phyloP scores from a whole-genome alignment of 1,139 yeast genomes.

The Candida smagusa region DNA sequence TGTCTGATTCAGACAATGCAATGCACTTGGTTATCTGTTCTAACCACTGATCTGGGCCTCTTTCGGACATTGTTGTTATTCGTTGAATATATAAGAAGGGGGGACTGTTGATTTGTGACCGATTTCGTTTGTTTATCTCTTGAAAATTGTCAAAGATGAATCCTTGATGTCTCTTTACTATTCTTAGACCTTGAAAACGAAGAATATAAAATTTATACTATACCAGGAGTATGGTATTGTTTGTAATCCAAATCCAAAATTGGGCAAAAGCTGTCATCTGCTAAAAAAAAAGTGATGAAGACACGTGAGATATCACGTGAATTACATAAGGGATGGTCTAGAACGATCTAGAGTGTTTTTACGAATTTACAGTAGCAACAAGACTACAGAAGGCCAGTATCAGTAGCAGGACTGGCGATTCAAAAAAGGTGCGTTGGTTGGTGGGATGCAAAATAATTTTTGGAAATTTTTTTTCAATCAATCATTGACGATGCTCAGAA shows the following conservation, averaged over 20 bases:
- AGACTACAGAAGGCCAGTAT: no score
- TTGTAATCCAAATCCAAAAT: background rate
- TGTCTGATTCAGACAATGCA: slow-evolving; percentile 84
- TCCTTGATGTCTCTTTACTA: no score
- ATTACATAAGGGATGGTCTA: background rate
- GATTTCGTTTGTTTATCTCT: no score
- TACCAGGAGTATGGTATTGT: no score
- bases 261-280: background rate
- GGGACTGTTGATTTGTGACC: background rate
- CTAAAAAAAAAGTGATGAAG: background rate
- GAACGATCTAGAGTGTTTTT: background rate
- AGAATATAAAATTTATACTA: no score
- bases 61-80: slow-evolving; percentile 50
- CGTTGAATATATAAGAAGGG: background rate
- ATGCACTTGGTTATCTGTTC: slow-evolving; percentile 90
- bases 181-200: no score
- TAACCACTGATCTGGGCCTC: slow-evolving; percentile 96
- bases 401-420: no score
- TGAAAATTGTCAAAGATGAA: no score
- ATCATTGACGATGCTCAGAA: slow-evolving; percentile 3
- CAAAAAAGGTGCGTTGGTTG: background rate
- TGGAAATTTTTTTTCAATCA: slow-evolving; percentile 1
- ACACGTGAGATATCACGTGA: background rate
- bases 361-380: no score
- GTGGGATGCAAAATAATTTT: background rate